A percentile compares a stretch with the other conserved stretches of the same genome.
These are phyloP conservation scores for Amyloporia xantha DNA, from an alignment of 768 basidiomycete genomes.

Conservation along the genomic window DNA sequence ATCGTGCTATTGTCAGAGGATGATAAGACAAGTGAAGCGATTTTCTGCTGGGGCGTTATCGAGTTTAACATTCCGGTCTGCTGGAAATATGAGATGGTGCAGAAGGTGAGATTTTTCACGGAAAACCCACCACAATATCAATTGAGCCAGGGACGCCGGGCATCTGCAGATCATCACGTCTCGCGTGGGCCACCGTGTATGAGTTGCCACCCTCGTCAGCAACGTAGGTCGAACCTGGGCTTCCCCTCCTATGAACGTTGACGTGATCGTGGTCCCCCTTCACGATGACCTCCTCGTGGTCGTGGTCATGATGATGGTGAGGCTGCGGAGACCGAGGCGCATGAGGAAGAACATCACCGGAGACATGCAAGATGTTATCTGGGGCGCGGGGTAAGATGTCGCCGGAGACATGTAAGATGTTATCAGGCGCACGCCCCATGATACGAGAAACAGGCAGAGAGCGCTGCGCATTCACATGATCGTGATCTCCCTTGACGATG, in stretches of 20 bases:
- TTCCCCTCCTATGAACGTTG: conserved; percentile 7
- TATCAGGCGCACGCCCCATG: conserved; percentile 5
- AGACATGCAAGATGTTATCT: no score
- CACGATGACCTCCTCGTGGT: conserved; percentile 19
- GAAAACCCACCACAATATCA: conserved; percentile 40
- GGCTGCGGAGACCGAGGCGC: neutral
- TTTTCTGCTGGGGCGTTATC: conserved; percentile 22
- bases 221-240: conserved; percentile 8
- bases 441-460: conserved; percentile 6
- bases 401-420: no score
- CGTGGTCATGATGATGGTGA: conserved; percentile 10
- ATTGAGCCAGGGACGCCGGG: conserved; percentile 35
- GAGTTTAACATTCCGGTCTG: conserved; percentile 32
- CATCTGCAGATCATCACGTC: conserved; percentile 3
- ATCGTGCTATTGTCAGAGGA: conserved; percentile 16
- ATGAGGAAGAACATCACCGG: no score
- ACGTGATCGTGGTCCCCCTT: conserved; percentile 23
- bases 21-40: conserved; percentile 36
- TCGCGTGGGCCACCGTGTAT: conserved; percentile 11
- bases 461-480: conserved; percentile 18
- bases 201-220: conserved; percentile 12
- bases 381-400: no score
- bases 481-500: conserved; percentile 21
- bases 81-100: neutral
- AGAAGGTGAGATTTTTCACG: no score